Evolutionary conservation across 1,139 yeast species (phyloP).

Genomic region (Spathaspora sp.): DNA sequence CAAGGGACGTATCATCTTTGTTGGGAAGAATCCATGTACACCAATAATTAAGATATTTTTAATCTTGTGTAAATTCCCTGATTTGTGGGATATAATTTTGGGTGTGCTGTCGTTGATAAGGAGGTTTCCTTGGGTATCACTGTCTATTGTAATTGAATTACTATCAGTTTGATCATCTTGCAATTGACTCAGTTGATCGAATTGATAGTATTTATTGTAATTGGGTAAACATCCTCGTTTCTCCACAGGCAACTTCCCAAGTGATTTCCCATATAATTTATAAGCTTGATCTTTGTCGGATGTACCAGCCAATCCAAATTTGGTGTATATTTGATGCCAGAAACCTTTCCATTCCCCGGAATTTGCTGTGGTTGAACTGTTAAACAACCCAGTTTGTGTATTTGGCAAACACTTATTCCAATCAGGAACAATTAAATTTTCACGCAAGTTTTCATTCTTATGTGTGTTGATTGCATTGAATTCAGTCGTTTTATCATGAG

Average conservation of each 20-base stretch:
- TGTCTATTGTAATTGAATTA: constrained; percentile 38
- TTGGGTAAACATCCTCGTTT: constrained; percentile 48
- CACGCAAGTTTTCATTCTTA: constrained; percentile 43
- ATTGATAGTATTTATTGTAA: constrained; percentile 31
- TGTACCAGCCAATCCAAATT: constrained; percentile 34
- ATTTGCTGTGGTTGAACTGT: constrained; percentile 14
- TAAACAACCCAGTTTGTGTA: constrained; percentile 18
- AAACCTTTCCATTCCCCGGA: constrained; percentile 31
- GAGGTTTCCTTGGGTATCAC: constrained; percentile 47
- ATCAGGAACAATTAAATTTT: constrained; percentile 44
- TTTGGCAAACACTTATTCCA: constrained; percentile 42
- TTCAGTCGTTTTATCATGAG: constrained; percentile 43
- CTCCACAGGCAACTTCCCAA: constrained; percentile 36
- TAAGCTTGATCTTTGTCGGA: constrained; percentile 37
- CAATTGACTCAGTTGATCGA: constrained; percentile 24
- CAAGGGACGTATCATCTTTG: constrained; percentile 76
- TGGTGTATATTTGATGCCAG: constrained; percentile 34
- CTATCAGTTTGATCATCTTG: constrained; percentile 33
- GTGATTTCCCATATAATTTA: constrained; percentile 39
- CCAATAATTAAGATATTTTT: constrained; percentile 77
- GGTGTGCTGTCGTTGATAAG: constrained; percentile 18
- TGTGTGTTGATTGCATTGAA: constrained; percentile 47
- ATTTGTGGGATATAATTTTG: constrained; percentile 29
- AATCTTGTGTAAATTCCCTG: constrained; percentile 35
- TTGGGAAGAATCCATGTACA: constrained; percentile 94